Evolutionary conservation across 1,139 yeast genomes (phyloP).

Genomic region (Hansenula sp.): DNA sequence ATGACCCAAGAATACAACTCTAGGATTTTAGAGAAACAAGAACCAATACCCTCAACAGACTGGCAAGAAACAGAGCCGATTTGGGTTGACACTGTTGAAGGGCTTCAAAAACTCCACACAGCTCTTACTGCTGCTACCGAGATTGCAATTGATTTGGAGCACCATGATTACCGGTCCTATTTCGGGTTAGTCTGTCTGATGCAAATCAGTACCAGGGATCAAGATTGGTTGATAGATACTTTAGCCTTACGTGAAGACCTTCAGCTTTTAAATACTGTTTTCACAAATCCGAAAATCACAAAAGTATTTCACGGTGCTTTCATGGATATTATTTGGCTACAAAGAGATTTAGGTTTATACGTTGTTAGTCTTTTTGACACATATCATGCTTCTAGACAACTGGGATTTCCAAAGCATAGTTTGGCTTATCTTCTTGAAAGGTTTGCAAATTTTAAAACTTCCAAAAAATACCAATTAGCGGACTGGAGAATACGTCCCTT

Average conservation of each 20-base stretch:
- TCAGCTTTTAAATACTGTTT: constrained; percentile 62
- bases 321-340: constrained; percentile 97
- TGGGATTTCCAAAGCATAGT: constrained; percentile 79
- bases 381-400: constrained; percentile 76
- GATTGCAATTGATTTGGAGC: constrained; percentile 95
- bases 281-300: constrained; percentile 73
- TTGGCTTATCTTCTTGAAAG: constrained; percentile 80
- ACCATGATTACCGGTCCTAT: constrained; percentile 88
- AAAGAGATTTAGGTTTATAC: constrained; percentile 90
- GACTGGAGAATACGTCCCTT: constrained; percentile 96
- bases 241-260: constrained; percentile 71
- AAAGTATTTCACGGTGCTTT: constrained; percentile 96
- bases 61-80: constrained; percentile 66
- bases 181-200: constrained; percentile 88
- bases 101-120: constrained; percentile 50
- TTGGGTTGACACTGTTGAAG: constrained; percentile 66
- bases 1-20: constrained; percentile 67
- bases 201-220: constrained; percentile 85
- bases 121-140: constrained; percentile 50
- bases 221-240: constrained; percentile 84
- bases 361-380: constrained; percentile 91
- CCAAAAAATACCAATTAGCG: constrained; percentile 92
- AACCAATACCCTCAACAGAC: constrained; percentile 53
- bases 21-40: constrained; percentile 39
- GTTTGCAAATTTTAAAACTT: constrained; percentile 80